Evolutionary conservation across 2,329 filamentous ascomycete genomes (phyloP).

Genomic region (Plenodomus tracheiphilus): DNA sequence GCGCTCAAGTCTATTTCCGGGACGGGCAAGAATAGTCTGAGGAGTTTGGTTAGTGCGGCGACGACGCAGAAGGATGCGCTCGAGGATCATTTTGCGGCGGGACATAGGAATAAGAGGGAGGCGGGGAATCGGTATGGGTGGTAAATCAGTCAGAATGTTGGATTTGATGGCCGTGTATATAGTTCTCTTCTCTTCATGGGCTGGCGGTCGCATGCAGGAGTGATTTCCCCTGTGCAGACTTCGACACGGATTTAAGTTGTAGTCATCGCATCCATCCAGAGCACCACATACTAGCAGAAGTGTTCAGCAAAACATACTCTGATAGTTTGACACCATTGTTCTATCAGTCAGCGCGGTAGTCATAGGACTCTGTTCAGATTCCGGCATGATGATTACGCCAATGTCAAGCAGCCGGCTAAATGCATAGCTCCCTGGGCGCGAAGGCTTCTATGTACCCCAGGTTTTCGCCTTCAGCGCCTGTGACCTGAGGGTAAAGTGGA

Average conservation of each 20-base stretch:
- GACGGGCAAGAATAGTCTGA: constrained; percentile 86
- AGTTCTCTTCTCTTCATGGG: too few species aligned
- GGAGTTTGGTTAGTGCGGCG: constrained; percentile 83
- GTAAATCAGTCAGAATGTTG: constrained; percentile 51
- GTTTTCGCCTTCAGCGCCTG: constrained; percentile 4
- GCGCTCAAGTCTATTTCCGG: constrained; percentile 76
- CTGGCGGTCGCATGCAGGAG: too few species aligned
- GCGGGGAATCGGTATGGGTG: constrained; percentile 84
- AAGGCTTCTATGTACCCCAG: constrained; percentile 22
- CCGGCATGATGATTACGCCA: too few species aligned
- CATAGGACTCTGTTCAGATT: too few species aligned
- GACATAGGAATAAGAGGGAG: constrained; percentile 77
- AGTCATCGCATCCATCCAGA: too few species aligned
- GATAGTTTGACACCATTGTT: too few species aligned
- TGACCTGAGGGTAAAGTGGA: constrained; percentile 10
- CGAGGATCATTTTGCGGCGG: constrained; percentile 87
- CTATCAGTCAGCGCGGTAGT: too few species aligned
- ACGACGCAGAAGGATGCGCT: constrained; percentile 81
- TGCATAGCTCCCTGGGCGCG: constrained; percentile 16
- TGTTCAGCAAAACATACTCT: too few species aligned
- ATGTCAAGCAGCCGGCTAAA: constrained; percentile 27
- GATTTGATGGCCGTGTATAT: too few species aligned
- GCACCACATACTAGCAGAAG: too few species aligned
- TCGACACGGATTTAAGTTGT: too few species aligned
- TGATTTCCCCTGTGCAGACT: too few species aligned